Conservation (phyloP, 306 rosid genomes). For the Prunus mume region DNA sequence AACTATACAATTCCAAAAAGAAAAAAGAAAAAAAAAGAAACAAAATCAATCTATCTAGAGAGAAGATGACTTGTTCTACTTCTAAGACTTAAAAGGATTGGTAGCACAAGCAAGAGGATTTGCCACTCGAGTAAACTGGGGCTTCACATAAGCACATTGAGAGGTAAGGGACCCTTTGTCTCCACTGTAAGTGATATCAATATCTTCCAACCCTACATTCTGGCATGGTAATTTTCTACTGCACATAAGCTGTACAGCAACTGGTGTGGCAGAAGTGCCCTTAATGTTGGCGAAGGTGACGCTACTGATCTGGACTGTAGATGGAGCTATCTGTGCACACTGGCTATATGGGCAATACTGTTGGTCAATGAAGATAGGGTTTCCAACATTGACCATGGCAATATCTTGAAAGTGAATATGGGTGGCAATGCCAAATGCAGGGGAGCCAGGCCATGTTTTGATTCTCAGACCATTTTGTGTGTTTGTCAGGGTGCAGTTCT, state of each 20-base stretch:
- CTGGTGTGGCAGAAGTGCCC: neutral
- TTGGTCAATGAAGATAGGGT: conserved; percentile 46
- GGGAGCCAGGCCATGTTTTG: conserved; percentile 44
- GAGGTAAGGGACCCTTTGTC: neutral
- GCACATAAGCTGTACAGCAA: neutral
- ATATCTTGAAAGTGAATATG: conserved; percentile 39
- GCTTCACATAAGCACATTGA: neutral
- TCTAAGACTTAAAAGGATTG: neutral
- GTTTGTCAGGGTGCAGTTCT: conserved; percentile 25
- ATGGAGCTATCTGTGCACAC: neutral
- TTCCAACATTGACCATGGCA: conserved; percentile 32
- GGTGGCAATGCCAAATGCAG: neutral
- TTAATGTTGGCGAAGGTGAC: neutral
- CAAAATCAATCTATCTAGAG: neutral
- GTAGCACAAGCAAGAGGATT: neutral
- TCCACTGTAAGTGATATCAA: neutral
- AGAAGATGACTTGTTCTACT: neutral
- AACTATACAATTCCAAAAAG: no score
- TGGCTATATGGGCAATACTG: conserved; percentile 50
- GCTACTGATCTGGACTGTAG: neutral
- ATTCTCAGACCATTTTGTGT: conserved; percentile 45
- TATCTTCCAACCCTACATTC: neutral
- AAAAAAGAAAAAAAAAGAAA: no score
- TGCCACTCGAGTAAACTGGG: neutral
- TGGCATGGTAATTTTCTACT: neutral